phyloP scores from a whole-genome alignment of 805 yeast species.

The Nakazawaea sp. region DNA sequence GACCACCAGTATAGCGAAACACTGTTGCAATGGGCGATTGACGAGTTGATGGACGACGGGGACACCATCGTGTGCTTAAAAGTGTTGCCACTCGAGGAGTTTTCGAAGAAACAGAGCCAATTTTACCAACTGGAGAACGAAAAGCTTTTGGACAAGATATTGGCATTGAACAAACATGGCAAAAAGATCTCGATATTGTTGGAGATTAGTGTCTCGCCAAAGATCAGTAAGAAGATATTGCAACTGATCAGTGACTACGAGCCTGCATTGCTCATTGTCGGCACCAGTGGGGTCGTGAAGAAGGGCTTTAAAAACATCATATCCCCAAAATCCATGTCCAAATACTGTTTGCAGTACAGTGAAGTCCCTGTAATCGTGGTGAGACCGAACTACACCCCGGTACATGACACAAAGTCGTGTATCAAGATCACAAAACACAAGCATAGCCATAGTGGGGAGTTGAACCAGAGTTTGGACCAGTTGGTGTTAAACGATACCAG shows the following conservation, averaged over 20 bases:
- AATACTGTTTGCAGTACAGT: slow-evolving; percentile 39
- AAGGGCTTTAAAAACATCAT: slow-evolving; percentile 32
- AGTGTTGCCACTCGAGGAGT: slow-evolving; percentile 29
- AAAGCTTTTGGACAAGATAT: slow-evolving; percentile 23
- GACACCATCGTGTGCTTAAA: slow-evolving; percentile 39
- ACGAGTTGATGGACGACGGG: slow-evolving; percentile 35
- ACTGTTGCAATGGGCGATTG: slow-evolving; percentile 38
- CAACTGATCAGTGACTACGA: slow-evolving; percentile 36
- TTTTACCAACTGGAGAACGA: slow-evolving; percentile 28
- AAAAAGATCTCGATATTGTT: slow-evolving; percentile 34
- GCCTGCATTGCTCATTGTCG: slow-evolving; percentile 37
- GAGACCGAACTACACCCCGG: slow-evolving; percentile 27
- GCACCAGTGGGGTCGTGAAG: slow-evolving; percentile 32
- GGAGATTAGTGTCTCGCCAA: slow-evolving; percentile 29
- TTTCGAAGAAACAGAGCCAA: slow-evolving; percentile 6
- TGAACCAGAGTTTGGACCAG: slow-evolving; percentile 4
- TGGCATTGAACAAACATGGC: slow-evolving; percentile 24
- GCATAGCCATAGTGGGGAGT: no score
- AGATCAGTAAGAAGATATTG: slow-evolving; percentile 31
- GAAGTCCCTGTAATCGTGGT: slow-evolving; percentile 40
- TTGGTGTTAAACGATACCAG: slow-evolving; percentile 3
- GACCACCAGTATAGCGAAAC: slow-evolving; percentile 32
- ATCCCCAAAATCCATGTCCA: slow-evolving; percentile 37
- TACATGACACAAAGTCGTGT: slow-evolving; percentile 1
- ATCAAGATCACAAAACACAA: slow-evolving; percentile 1